Evolutionary conservation across 2,329 filamentous ascomycete genomes (phyloP), one percentile per base, ranked within the genome.

Genomic region (Calonectria hawksworthii): DNA sequence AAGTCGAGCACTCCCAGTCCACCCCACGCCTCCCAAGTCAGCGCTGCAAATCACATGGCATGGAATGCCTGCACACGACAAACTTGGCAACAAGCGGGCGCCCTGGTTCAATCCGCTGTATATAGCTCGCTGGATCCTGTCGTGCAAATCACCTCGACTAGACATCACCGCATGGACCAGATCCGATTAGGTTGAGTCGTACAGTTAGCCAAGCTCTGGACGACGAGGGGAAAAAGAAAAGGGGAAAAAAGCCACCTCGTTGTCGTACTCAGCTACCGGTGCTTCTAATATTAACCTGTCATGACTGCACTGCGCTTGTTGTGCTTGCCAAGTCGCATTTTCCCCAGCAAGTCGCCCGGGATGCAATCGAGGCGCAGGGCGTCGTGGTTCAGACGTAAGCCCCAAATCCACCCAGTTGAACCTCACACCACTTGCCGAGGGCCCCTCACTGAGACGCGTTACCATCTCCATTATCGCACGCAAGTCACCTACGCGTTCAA

Each of bases 401-500:
- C 66, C 66, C 50, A 66, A 66, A 59, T 56, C 56, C 56, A 59
- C 66, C 36, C 36, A 50, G 47, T 44, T 13, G 59, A 52, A 36
- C 38, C 23, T 70, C 59, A 41, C 51, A 69, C 66, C 71, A 66
- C 71, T 65, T 47, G 34, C 50, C 59, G 36, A 56, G 34, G 66
- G 26, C 54, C 50, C 54, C 56, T 59, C 70, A 70, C 59, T 51
- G 21, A 61, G 66, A 70, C 71, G 51, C 71, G 71, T 73, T 73
- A 36, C 66, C 51, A 50, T 69, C 66, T 51, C 66, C 59, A 73
- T 69, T 38, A 26, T 38, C 30, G 51, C 71, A 70, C 71, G 71
- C 66, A 73, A 73, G 71, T 70, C 50, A 70, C 28, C 64, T 73
- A 73, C 71, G 71, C 71, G 71, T 73, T 61, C 41, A 56, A 41